Base-by-base conservation (phyloP, 257 asterid genomes). In the Sherardia arvensis region DNA sequence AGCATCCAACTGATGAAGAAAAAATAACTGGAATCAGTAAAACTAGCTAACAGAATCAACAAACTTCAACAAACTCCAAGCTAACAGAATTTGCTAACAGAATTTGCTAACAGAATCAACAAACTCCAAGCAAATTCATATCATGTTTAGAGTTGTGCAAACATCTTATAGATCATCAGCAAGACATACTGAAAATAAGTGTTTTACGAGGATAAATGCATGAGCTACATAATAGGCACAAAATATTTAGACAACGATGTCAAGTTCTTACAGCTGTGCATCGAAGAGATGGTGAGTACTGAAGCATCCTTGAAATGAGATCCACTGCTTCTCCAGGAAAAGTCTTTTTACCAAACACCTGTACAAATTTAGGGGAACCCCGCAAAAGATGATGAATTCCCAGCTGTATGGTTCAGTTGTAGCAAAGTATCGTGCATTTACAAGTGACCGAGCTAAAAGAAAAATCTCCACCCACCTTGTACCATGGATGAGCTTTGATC, bases 401-500 rank as follows among this genome's bases (percentile, higher is more conserved):
- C 56, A 32, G 1, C 3, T 27, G 28, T 59, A n/a, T 34, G 56
- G 5, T 34, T 43, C 51, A 14, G 51, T 15, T 2, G 47, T 38
- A 38, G 47, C 17, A 38, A 38, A 4, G 12, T 1, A 38, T 38
- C 5, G 10, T 10, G 57, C 8, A 10, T 49, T 23, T n/a, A 47
- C 45, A 0, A 38, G 20, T 40, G 49, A 15, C 51, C 14, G 4
- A 43, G 20, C 51, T 15, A 40, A 40, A 40, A 14, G 20, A 40
- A 40, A 14, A 47, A 33, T 67, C 34, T 57, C 38, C 32, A 79
- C 85, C 26, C 54, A 90, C 97, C 97, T 91, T 91, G 82, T 91
- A 94, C 96, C 95, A 91, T 0, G 97, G 93, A 67, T 83, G 95
- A 64, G 97, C 93, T 81, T 87, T 91, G 61, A 91, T 85, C 68